phyloP scores from a whole-genome alignment of 2,329 filamentous ascomycete genomes.

The Stachybotrys echinatus region DNA sequence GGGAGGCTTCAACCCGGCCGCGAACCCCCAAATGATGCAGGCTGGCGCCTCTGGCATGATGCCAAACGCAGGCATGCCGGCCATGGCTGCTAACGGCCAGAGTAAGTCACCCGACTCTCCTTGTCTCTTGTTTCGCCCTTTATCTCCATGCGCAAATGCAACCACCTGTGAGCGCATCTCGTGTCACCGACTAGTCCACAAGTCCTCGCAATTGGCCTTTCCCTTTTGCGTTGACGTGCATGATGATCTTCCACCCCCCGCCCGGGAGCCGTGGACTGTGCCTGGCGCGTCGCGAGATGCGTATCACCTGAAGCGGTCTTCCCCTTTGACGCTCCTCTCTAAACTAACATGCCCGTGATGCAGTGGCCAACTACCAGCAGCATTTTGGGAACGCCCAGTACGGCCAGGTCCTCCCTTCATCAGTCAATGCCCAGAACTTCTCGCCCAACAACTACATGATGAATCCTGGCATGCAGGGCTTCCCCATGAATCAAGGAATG shows the following conservation, averaged over 20 bases:
- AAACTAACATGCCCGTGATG: slow-evolving; percentile 2
- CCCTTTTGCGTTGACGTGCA: no score
- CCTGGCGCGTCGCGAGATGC: no score
- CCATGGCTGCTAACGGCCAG: slow-evolving; percentile 55
- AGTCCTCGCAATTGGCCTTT: slow-evolving; percentile 4
- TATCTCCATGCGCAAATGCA: no score
- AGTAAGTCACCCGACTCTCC: slow-evolving; percentile 38
- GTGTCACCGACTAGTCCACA: slow-evolving; percentile 11
- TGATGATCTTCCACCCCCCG: no score
- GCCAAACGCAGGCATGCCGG: slow-evolving; percentile 55
- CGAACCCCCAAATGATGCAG: slow-evolving; percentile 51
- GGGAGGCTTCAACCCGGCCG: slow-evolving; percentile 42
- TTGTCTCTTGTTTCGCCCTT: slow-evolving; percentile 13
- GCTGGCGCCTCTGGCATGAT: slow-evolving; percentile 55
- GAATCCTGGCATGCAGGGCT: slow-evolving; percentile 46
- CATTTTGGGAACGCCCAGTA: slow-evolving; percentile 55
- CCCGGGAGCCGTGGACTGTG: no score
- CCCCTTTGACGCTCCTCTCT: no score
- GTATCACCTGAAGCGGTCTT: no score
- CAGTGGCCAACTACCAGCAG: slow-evolving; percentile 54
- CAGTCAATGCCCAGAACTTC: slow-evolving; percentile 49
- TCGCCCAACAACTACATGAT: slow-evolving; percentile 42
- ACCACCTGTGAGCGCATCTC: no score
- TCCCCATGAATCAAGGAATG: slow-evolving; percentile 50
- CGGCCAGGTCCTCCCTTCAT: slow-evolving; percentile 44